Base-by-base conservation (phyloP, 352 stramenopile species). In the Globisporangium abappressorium region DNA sequence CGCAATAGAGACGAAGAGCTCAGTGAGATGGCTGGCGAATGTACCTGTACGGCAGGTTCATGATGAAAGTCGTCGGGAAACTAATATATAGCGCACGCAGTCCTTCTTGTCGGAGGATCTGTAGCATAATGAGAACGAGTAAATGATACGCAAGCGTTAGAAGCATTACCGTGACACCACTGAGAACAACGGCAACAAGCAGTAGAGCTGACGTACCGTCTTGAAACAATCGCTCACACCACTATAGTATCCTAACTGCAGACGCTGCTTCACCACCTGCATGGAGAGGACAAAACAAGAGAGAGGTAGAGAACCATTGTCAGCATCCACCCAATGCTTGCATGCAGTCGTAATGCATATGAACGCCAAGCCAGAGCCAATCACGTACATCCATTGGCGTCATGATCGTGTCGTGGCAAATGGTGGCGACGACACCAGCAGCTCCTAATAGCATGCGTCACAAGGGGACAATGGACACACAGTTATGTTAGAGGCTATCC, bases 351-450 rank as follows among this genome's bases (percentile, higher is more conserved):
- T 6, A 12, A 55, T 28, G 30, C 30, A 33, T 33, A 26, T 20
- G 12, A 18, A 4, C 24, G 7, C 4, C 4, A 46, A 49, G 41
- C 62, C 4, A 51, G 5, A 46, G 34, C 6, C 22, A 28, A 2
- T 15, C 26, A 72, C 81, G 62, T 85, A 94, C 87, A 84, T 99
- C 97, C 84, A 99, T 96, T 9, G 98, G 97, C 9, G 96, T 99
- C 95, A 99, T 99, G 64, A 99, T 96, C 33, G 95, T 77, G 77
- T 99, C 98, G 76, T 99, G 97, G n/a, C 90, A 90, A 26, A 99
- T 84, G 0, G 96, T 98, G 1, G 97, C 97, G 3, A 97, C 77
- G 1, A 97, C 97, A 36, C 97, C 98, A 0, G 96, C 93, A 24
- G 95, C 75, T 58, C 87, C 89, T 74, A 53, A 70, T 5, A 24